Percentiles rank a stretch among this genome's conserved stretches.
phyloP scores from a whole-genome alignment of 306 rosid genomes.

The Quercus mongolica region DNA sequence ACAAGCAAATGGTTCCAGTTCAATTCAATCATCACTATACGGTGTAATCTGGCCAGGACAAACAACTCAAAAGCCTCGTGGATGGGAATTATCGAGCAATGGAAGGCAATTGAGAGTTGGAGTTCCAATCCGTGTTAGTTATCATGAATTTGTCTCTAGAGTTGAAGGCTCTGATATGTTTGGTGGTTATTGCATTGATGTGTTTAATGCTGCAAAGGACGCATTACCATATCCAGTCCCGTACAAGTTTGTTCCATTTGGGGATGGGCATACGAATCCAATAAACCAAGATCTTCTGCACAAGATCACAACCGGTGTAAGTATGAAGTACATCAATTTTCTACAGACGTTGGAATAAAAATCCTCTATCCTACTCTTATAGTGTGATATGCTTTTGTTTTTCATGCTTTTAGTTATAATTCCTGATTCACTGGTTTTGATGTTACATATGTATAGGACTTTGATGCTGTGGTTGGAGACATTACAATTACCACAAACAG shows the following conservation, averaged over 20 bases:
- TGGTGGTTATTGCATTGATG: conserved; percentile 69
- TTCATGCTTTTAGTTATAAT: not conserved
- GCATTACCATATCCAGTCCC: conserved; percentile 26
- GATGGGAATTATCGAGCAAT: conserved; percentile 86
- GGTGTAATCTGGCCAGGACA: conserved; percentile 88
- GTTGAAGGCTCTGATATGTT: conserved; percentile 50
- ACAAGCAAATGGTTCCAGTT: conserved; percentile 40
- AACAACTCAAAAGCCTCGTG: conserved; percentile 64
- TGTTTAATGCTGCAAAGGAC: conserved; percentile 31
- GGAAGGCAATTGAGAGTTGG: conserved; percentile 79
- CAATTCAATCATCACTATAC: conserved; percentile 31
- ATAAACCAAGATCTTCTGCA: conserved; percentile 27
- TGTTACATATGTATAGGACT: conserved; percentile 49
- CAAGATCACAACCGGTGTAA: conserved; percentile 33
- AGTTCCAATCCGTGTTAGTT: conserved; percentile 61
- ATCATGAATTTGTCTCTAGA: conserved; percentile 50
- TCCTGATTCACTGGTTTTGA: conserved; percentile 15
- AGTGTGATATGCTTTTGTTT: not conserved
- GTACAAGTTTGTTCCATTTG: conserved; percentile 20
- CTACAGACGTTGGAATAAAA: not conserved
- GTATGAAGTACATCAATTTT: not conserved
- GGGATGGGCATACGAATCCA: conserved; percentile 28
- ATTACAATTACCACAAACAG: conserved; percentile 77
- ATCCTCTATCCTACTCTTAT: not conserved
- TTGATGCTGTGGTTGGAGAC: conserved; percentile 86